Percentiles rank a stretch among this genome's conserved stretches.
phyloP scores from a whole-genome alignment of 1,284 basidiomycete species.

The Schizophyllum commune region DNA sequence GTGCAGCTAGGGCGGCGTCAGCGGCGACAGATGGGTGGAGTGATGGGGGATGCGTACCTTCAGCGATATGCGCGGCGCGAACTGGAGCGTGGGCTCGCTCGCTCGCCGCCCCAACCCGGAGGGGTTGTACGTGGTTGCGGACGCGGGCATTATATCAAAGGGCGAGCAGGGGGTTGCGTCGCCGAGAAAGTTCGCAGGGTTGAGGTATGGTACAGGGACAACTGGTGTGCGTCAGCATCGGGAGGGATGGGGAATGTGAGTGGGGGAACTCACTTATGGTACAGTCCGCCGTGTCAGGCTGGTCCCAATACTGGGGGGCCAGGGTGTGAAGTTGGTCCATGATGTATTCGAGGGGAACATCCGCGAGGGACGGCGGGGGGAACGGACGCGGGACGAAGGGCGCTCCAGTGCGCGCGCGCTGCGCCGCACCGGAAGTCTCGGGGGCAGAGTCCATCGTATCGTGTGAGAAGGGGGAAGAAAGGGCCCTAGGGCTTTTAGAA shows the following conservation, averaged over 20 bases:
- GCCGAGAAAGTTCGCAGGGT: neutral
- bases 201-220: constrained; percentile 37
- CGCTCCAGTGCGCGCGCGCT: constrained; percentile 12
- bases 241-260: constrained; percentile 1
- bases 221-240: constrained; percentile 24
- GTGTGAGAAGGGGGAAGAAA: neutral
- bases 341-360: constrained; percentile 63
- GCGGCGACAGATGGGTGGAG: constrained; percentile 10
- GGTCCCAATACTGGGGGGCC: constrained; percentile 62
- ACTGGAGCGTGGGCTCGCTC: constrained; percentile 44
- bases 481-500: neutral
- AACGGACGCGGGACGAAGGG: constrained; percentile 44
- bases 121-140: constrained; percentile 15
- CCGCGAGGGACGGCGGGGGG: constrained; percentile 52
- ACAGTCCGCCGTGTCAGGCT: constrained; percentile 65
- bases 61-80: constrained; percentile 48
- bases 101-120: constrained; percentile 37
- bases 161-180: constrained; percentile 8
- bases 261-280: constrained; percentile 48
- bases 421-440: neutral
- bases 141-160: constrained; percentile 15
- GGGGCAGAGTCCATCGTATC: neutral
- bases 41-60: constrained; percentile 32
- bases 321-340: constrained; percentile 58
- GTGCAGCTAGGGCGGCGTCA: constrained; percentile 38